phyloP scores from a whole-genome alignment of 345 rosid genomes.

The Heritiera fomes region DNA sequence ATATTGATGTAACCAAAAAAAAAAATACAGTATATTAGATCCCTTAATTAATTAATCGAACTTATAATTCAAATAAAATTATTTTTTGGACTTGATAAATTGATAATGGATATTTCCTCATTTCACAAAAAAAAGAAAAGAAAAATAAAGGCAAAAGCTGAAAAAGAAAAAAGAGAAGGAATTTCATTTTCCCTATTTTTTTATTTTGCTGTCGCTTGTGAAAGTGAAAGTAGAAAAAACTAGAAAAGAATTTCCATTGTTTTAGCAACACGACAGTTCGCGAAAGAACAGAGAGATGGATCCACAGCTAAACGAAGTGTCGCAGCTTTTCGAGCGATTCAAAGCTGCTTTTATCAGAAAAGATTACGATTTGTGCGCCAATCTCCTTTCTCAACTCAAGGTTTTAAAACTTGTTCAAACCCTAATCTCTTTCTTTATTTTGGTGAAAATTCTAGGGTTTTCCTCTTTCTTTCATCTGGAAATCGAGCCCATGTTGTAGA shows the following conservation, averaged over 20 bases:
- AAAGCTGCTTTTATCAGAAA: constrained; percentile 78
- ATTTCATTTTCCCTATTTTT: not conserved
- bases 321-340: constrained; percentile 83
- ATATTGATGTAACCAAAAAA: too few species aligned
- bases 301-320: constrained; percentile 76
- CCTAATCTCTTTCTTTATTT: constrained; percentile 28
- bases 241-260: not conserved
- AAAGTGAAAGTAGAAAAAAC: not conserved
- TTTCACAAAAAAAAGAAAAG: too few species aligned
- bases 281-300: constrained; percentile 54
- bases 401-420: constrained; percentile 35
- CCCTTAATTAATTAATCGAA: too few species aligned
- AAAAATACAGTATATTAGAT: too few species aligned
- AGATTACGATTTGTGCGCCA: constrained; percentile 54
- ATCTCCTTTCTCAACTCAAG: constrained; percentile 81
- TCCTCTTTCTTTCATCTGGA: not conserved
- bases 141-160: not conserved
- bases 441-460: not conserved
- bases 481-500: not conserved
- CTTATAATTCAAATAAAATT: too few species aligned
- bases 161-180: too few species aligned
- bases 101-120: too few species aligned
- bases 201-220: not conserved
- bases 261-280: constrained; percentile 16
- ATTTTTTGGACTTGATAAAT: too few species aligned